Evolutionary conservation across 2,329 filamentous ascomycete genomes (phyloP).

Genomic region (Trichoderma atroviride): DNA sequence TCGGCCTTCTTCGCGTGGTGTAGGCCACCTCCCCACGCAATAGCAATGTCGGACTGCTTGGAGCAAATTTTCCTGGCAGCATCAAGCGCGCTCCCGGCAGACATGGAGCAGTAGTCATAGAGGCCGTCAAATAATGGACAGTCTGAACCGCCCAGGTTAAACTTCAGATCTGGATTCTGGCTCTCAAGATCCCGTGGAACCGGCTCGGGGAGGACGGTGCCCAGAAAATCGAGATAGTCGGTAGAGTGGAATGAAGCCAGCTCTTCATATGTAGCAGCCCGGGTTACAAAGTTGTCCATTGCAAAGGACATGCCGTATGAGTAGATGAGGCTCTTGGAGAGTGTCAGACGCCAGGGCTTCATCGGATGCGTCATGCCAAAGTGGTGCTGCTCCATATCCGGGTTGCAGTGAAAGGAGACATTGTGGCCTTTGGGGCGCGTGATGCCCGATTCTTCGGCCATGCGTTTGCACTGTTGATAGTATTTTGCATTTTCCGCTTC

Average conservation of each 20-base stretch:
- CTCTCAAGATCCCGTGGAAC: slow-evolving; percentile 67
- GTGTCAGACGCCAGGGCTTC: slow-evolving; percentile 96
- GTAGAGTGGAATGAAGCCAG: slow-evolving; percentile 82
- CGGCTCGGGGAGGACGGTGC: slow-evolving; percentile 67
- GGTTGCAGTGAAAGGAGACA: slow-evolving; percentile 95
- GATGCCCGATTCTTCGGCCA: slow-evolving; percentile 67
- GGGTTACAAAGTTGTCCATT: slow-evolving; percentile 91
- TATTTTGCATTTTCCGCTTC: slow-evolving; percentile 60
- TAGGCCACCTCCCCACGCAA: slow-evolving; percentile 95
- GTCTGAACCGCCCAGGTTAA: slow-evolving; percentile 87
- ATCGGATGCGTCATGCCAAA: slow-evolving; percentile 97
- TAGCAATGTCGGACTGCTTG: slow-evolving; percentile 88
- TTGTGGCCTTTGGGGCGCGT: slow-evolving; percentile 81
- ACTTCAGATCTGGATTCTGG: slow-evolving; percentile 66
- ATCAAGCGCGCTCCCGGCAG: slow-evolving; percentile 86
- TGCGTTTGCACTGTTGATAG: slow-evolving; percentile 59
- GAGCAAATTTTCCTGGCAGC: slow-evolving; percentile 87
- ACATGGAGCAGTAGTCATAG: slow-evolving; percentile 93
- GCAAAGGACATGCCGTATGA: slow-evolving; percentile 94
- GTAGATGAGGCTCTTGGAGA: slow-evolving; percentile 93
- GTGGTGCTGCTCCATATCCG: slow-evolving; percentile 92
- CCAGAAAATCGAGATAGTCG: slow-evolving; percentile 90
- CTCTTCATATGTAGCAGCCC: slow-evolving; percentile 84
- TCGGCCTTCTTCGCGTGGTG: slow-evolving; percentile 96
- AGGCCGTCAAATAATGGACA: slow-evolving; percentile 96